Conservation (phyloP, 2,329 filamentous ascomycete genomes). For the Pyrenochaeta sp. region DNA sequence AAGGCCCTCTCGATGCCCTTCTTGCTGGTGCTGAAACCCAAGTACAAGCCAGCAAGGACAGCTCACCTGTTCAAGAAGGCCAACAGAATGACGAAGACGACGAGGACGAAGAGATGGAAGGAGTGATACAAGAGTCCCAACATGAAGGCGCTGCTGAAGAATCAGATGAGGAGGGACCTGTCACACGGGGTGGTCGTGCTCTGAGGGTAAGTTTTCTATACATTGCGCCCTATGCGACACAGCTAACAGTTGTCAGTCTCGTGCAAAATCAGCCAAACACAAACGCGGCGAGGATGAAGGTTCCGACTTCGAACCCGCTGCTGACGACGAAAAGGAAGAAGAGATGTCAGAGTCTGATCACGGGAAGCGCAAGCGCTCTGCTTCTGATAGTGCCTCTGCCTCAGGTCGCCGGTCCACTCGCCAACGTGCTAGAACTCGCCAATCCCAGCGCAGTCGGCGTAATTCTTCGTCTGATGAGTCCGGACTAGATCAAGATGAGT, state of each 20-base stretch:
- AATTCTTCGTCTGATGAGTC: conserved; percentile 58
- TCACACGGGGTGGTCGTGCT: conserved; percentile 55
- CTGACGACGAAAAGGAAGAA: conserved; percentile 63
- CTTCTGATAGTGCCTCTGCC: conserved; percentile 47
- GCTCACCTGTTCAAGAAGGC: conserved; percentile 39
- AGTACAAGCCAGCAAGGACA: conserved; percentile 43
- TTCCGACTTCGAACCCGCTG: conserved; percentile 69
- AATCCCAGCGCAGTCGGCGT: conserved; percentile 56
- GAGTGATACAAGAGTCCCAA: conserved; percentile 53
- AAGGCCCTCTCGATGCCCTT: conserved; percentile 41
- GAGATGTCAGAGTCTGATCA: conserved; percentile 61
- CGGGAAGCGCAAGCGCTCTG: conserved; percentile 50
- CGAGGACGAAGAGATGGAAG: conserved; percentile 40
- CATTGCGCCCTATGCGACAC: conserved; percentile 8
- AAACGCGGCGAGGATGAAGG: conserved; percentile 61
- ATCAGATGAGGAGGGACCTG: conserved; percentile 62
- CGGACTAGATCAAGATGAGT: conserved; percentile 47
- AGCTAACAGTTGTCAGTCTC: conserved; percentile 32
- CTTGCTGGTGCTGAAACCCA: conserved; percentile 47
- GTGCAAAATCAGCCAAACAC: conserved; percentile 40
- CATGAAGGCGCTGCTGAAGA: conserved; percentile 50
- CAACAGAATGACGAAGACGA: conserved; percentile 42
- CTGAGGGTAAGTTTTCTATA: conserved; percentile 26
- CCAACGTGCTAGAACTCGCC: conserved; percentile 54
- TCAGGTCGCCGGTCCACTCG: conserved; percentile 61